Conservation (phyloP, 495 filamentous ascomycete genomes). For the Xylaria bambusicola region DNA sequence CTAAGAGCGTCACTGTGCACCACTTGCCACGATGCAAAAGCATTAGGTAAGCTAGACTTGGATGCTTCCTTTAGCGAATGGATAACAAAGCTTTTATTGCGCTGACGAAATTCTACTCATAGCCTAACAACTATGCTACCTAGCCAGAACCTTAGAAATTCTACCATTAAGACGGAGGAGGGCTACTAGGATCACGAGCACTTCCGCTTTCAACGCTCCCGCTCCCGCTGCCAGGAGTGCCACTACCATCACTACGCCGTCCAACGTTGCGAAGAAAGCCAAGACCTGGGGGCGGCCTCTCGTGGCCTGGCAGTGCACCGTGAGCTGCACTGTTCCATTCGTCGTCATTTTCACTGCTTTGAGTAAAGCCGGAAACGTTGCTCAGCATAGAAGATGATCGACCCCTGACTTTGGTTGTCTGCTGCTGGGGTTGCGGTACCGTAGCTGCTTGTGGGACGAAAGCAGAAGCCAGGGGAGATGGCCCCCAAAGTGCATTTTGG, state of each 20-base stretch:
- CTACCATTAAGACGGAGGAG: slow-evolving; percentile 20
- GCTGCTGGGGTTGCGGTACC: slow-evolving; percentile 23
- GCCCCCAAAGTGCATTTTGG: slow-evolving; percentile 31
- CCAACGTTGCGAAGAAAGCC: slow-evolving; percentile 26
- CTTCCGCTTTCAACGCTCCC: slow-evolving; percentile 30
- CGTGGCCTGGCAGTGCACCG: slow-evolving; percentile 15
- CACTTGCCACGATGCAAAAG: not conserved
- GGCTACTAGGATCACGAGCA: slow-evolving; percentile 30
- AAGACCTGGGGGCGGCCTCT: slow-evolving; percentile 23
- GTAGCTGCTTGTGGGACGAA: slow-evolving; percentile 32
- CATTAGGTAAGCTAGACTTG: slow-evolving; percentile 5
- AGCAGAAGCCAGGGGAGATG: slow-evolving; percentile 26
- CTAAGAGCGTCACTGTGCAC: not conserved
- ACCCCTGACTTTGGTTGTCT: slow-evolving; percentile 46
- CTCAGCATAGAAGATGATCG: slow-evolving; percentile 70
- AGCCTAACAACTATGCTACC: slow-evolving; percentile 3
- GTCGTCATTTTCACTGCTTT: slow-evolving; percentile 46
- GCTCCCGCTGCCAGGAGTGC: slow-evolving; percentile 24
- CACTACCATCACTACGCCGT: slow-evolving; percentile 24
- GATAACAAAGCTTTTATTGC: slow-evolving; percentile 22
- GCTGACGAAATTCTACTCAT: slow-evolving; percentile 7
- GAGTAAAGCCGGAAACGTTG: slow-evolving; percentile 66
- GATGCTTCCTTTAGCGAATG: not conserved
- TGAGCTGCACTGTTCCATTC: slow-evolving; percentile 21
- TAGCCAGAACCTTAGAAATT: not conserved